Base-by-base conservation (phyloP, 2,329 filamentous ascomycete genomes). In the Mollisia scopiformis region DNA sequence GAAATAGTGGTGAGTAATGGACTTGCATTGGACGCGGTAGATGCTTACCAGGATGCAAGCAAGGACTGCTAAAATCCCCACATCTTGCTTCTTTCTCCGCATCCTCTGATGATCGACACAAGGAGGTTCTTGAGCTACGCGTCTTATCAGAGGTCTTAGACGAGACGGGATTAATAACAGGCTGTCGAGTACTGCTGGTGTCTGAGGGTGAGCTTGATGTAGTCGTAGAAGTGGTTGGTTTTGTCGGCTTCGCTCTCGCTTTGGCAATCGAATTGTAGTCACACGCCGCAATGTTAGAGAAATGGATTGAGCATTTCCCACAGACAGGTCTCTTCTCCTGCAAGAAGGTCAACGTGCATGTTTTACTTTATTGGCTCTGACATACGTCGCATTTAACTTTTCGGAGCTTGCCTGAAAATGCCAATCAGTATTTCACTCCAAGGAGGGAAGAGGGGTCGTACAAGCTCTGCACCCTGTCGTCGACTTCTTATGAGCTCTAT, bases 271-370 rank as follows among this genome's bases (percentile, higher is more conserved):
- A 23, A 13, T 23, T 58, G 49, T 59, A 65, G 52, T 63, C 61
- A 55, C 63, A 67, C 19, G 33, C 57, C 21, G 35, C 59, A 23
- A 67, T 61, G 56, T 65, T 67, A 4, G 52, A 57, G 35, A 63
- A 67, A 37, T 67, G 65, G 14, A 67, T 43, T 30, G 37, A 21
- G 47, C 63, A 67, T 50, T 55, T 67, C 6, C 51, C 35, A 39
- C 65, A 67, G 0, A 64, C 57, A 14, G 63, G 65, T n/a, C 58
- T 53, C 30, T 50, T 54, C 51, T 65, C 63, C 49, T 65, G 58
- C 53, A 57, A 63, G 59, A 65, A 30, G 23, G 25, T 25, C 46
- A 23, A 14, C 16, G 33, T 57, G 5, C 27, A 43, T 30, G 11
- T 6, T 16, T 23, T 47, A 35, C 3, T 31, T 8, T 19, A 30